These are phyloP conservation scores for Pleurotus cornucopiae DNA, from an alignment of 768 basidiomycete genomes.

Conservation along the genomic window DNA sequence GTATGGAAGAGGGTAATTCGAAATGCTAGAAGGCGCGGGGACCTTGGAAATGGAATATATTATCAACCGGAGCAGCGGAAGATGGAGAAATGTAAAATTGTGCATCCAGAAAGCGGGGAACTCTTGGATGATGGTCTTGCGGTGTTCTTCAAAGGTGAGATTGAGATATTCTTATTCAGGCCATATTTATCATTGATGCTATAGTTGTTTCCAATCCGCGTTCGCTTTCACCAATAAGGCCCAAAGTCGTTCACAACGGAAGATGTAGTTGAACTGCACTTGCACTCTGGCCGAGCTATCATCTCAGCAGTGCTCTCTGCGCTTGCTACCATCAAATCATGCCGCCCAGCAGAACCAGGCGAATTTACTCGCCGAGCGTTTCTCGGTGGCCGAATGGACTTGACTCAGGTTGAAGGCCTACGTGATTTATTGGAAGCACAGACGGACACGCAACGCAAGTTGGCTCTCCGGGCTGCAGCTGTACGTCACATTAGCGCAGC, in stretches of 20 bases:
- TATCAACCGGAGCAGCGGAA: slow-evolving; percentile 53
- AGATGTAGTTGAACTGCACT: slow-evolving; percentile 78
- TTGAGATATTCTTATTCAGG: background rate
- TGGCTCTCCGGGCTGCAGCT: slow-evolving; percentile 65
- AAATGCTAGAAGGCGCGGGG: slow-evolving; percentile 12
- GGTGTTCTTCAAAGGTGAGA: slow-evolving; percentile 75
- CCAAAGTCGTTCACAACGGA: slow-evolving; percentile 83
- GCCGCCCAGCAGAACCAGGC: slow-evolving; percentile 78
- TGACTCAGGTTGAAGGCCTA: slow-evolving; percentile 87
- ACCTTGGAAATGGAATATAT: slow-evolving; percentile 10
- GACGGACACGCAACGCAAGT: slow-evolving; percentile 74
- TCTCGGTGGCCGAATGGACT: slow-evolving; percentile 72
- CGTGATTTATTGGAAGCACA: slow-evolving; percentile 87
- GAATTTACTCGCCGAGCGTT: slow-evolving; percentile 89
- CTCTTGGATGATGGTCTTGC: slow-evolving; percentile 76
- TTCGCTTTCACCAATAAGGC: slow-evolving; percentile 32
- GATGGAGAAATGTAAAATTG: slow-evolving; percentile 64
- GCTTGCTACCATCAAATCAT: slow-evolving; percentile 55
- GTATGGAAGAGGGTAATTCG: slow-evolving; percentile 65
- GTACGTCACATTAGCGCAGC: slow-evolving; percentile 38
- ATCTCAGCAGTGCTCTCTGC: slow-evolving; percentile 66
- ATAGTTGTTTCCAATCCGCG: background rate
- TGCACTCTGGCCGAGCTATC: slow-evolving; percentile 83
- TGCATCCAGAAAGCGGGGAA: slow-evolving; percentile 58
- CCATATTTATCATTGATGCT: background rate